phyloP scores from a whole-genome alignment of 169 alveolate genomes.

The Perkinsus olseni region DNA sequence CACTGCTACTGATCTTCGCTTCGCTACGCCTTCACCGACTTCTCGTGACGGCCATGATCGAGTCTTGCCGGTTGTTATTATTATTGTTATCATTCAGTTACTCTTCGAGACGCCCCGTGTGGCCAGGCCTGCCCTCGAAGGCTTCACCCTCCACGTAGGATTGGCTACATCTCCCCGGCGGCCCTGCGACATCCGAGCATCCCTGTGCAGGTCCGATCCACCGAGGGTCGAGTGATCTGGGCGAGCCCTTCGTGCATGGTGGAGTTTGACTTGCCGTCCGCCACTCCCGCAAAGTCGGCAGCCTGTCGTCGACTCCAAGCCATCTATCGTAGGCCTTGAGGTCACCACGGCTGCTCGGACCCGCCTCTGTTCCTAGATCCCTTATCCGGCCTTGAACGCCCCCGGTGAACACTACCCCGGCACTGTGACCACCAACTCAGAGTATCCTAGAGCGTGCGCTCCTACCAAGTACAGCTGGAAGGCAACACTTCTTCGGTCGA shows the following conservation, averaged over 20 bases:
- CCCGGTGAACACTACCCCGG: background rate
- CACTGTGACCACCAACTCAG: background rate
- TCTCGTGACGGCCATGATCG: too few species aligned
- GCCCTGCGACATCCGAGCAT: background rate
- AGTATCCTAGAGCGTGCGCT: background rate
- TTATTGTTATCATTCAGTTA: background rate
- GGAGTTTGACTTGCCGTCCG: background rate
- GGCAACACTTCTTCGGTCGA: background rate
- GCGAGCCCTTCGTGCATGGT: background rate
- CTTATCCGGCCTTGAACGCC: background rate
- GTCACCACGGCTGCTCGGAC: background rate
- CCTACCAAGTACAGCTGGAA: background rate
- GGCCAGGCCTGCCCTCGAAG: background rate
- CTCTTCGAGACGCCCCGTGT: background rate
- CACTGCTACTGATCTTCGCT: too few species aligned
- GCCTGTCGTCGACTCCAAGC: background rate
- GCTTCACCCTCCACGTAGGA: background rate
- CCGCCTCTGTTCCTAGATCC: background rate
- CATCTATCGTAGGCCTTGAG: background rate
- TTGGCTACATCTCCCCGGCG: background rate
- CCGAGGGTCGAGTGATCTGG: background rate
- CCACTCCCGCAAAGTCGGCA: background rate
- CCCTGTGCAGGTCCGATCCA: background rate
- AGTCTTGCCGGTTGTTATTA: too few species aligned
- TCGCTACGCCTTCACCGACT: too few species aligned